These are phyloP conservation scores for Candida piceae DNA, from an alignment of 805 yeast species.

Conservation along the genomic window DNA sequence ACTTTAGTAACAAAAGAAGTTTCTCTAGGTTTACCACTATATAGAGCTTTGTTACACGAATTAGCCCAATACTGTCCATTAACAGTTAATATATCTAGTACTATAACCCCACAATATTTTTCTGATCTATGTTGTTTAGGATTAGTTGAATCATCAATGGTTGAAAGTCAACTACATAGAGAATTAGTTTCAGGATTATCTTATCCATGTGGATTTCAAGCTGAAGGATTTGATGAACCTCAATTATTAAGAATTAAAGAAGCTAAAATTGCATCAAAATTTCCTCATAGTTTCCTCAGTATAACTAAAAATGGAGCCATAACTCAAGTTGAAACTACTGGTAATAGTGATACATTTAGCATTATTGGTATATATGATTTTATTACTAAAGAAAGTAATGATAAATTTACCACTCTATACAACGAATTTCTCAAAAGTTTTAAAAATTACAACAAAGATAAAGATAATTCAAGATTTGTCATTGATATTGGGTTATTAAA, in stretches of 20 bases:
- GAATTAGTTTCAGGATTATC: slow-evolving; percentile 48
- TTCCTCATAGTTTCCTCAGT: slow-evolving; percentile 43
- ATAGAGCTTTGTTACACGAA: slow-evolving; percentile 35
- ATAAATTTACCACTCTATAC: slow-evolving; percentile 2
- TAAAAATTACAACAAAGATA: slow-evolving; percentile 3
- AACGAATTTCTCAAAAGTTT: not conserved
- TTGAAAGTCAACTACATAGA: slow-evolving; percentile 47
- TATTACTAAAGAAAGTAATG: not conserved
- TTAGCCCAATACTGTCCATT: slow-evolving; percentile 40
- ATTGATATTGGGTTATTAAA: slow-evolving; percentile 19
- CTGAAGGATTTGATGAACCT: slow-evolving; percentile 9
- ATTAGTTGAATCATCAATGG: slow-evolving; percentile 36
- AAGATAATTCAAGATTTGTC: slow-evolving; percentile 24
- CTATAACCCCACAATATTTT: slow-evolving; percentile 46
- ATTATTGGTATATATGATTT: slow-evolving; percentile 28
- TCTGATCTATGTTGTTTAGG: slow-evolving; percentile 44
- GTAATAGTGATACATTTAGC: slow-evolving; percentile 46
- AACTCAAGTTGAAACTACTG: slow-evolving; percentile 44
- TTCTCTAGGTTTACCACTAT: slow-evolving; percentile 35
- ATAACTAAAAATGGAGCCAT: slow-evolving; percentile 44
- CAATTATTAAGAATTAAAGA: slow-evolving; percentile 37
- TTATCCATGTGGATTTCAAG: slow-evolving; percentile 43
- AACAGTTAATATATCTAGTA: slow-evolving; percentile 41
- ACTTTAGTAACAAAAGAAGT: slow-evolving; percentile 24
- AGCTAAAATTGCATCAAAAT: slow-evolving; percentile 39